Evolutionary conservation across 2,329 filamentous ascomycete genomes (phyloP).

Genomic region (Alternaria incomplexa): DNA sequence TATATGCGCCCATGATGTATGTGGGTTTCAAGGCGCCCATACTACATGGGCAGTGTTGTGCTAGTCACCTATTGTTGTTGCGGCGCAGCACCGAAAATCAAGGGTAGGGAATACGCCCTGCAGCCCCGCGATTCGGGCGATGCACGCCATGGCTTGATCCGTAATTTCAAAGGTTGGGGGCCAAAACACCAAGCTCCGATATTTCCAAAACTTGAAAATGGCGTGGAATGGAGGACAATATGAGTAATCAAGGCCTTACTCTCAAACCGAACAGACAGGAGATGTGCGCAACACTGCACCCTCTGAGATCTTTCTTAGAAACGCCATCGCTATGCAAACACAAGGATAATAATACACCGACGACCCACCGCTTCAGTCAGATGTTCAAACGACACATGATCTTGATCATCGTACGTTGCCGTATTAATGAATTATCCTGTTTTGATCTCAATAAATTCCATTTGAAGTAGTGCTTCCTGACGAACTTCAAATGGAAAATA

Average conservation of each 20-base stretch:
- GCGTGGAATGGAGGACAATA: not conserved
- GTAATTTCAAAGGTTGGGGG: not conserved
- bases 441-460: too few species aligned
- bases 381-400: not conserved
- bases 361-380: not conserved
- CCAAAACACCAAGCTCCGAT: not conserved
- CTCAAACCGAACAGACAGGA: not conserved
- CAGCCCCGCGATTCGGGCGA: not conserved
- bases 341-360: not conserved
- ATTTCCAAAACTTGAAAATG: not conserved
- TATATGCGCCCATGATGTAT: not conserved
- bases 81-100: not conserved
- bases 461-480: too few species aligned
- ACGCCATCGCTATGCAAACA: constrained; percentile 24
- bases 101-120: not conserved
- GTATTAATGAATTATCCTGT: too few species aligned
- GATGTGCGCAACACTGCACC: not conserved
- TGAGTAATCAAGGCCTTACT: not conserved
- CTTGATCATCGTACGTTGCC: too few species aligned
- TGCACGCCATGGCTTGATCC: not conserved
- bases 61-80: not conserved
- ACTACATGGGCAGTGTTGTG: not conserved
- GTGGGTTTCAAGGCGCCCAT: not conserved
- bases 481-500: too few species aligned
- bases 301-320: not conserved